Percentiles rank a stretch among this genome's conserved stretches.
Conservation (phyloP, 176 grass and related monocot species). For the Otatea glauca region DNA sequence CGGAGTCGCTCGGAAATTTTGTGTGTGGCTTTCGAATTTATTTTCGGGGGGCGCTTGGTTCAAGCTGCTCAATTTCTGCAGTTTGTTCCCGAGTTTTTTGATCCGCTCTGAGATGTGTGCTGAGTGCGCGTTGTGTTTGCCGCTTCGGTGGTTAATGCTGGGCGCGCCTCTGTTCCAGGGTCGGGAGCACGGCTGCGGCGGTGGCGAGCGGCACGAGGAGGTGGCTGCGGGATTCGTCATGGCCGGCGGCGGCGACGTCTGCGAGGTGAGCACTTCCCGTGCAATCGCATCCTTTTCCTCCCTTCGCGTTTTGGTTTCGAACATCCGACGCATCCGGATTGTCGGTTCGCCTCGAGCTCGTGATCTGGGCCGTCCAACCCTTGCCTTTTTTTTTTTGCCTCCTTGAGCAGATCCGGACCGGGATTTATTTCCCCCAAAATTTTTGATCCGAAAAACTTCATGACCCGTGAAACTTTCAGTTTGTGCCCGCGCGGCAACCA, state of each 20-base stretch:
- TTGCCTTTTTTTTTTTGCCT: neutral
- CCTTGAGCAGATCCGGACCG: constrained; percentile 10
- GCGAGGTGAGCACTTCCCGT: constrained; percentile 40
- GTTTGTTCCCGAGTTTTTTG: neutral
- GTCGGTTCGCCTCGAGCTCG: neutral
- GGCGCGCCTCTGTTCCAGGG: neutral
- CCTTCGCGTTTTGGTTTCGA: neutral
- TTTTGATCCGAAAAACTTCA: neutral
- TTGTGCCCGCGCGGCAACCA: constrained; percentile 7
- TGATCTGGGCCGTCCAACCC: constrained; percentile 24
- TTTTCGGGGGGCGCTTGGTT: neutral
- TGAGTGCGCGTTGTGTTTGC: neutral
- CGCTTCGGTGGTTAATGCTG: neutral
- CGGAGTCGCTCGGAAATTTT: neutral
- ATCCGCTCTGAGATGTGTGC: neutral
- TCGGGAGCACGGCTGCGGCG: neutral
- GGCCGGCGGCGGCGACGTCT: neutral
- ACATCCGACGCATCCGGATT: constrained; percentile 9
- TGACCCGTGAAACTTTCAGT: neutral
- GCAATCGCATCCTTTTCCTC: neutral
- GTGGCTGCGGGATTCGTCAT: constrained; percentile 49
- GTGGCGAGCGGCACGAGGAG: constrained; percentile 42
- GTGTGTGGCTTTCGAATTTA: neutral
- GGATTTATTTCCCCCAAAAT: neutral
- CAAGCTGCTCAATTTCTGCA: neutral